A percentile compares a stretch with the other conserved stretches of the same genome.
Conservation (phyloP, 2,329 filamentous ascomycete species). For the Aspergillus fumigatiaffinis region DNA sequence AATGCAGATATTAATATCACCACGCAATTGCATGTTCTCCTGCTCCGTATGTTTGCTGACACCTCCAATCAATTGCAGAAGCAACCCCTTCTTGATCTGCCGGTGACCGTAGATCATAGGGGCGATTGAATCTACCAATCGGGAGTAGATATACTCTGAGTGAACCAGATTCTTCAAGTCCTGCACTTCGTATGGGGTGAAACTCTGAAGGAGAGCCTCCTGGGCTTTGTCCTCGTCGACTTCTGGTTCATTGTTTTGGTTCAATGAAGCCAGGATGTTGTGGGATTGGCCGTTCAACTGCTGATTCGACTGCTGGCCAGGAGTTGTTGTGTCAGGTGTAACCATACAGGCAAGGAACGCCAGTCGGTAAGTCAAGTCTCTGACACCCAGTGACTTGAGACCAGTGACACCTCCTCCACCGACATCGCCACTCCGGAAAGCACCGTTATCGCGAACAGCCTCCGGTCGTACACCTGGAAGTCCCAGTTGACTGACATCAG, state of each 20-base stretch:
- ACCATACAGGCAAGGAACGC: constrained; percentile 98
- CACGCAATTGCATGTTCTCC: constrained; percentile 92
- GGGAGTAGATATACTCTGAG: constrained; percentile 89
- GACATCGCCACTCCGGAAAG: constrained; percentile 70
- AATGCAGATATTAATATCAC: constrained; percentile 98
- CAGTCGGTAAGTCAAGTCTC: constrained; percentile 89
- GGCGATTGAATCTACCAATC: constrained; percentile 87
- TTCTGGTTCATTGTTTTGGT: constrained; percentile 66
- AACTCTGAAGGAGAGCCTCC: constrained; percentile 77
- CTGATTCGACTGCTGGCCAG: constrained; percentile 69
- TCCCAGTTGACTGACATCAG: constrained; percentile 91
- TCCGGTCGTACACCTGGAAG: constrained; percentile 81
- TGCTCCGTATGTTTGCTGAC: constrained; percentile 78
- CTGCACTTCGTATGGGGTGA: constrained; percentile 82
- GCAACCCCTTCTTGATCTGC: constrained; percentile 93
- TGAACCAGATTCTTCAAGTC: constrained; percentile 92
- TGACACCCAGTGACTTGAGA: constrained; percentile 86
- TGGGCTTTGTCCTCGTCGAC: constrained; percentile 81
- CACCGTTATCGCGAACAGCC: constrained; percentile 76
- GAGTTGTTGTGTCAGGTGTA: constrained; percentile 76
- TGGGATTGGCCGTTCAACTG: constrained; percentile 67
- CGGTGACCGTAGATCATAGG: constrained; percentile 97
- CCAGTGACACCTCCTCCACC: constrained; percentile 83
- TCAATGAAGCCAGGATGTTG: constrained; percentile 81
- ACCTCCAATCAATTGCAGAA: constrained; percentile 94